phyloP scores from a whole-genome alignment of 495 filamentous ascomycete genomes.

The Articulospora tetracladia region DNA sequence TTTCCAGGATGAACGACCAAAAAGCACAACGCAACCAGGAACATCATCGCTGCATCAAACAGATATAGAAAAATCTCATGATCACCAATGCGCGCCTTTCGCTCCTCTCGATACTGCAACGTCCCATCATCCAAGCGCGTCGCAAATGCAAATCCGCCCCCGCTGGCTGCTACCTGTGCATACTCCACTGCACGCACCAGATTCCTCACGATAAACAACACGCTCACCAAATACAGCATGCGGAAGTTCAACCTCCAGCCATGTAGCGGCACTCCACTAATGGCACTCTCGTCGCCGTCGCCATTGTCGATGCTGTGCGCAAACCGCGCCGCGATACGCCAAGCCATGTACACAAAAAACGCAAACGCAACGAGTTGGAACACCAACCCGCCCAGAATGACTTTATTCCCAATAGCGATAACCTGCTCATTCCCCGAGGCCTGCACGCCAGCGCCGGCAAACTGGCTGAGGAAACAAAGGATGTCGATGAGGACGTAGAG shows the following conservation, averaged over 20 bases:
- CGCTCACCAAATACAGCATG: conserved; percentile 46
- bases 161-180: conserved; percentile 42
- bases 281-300: background rate
- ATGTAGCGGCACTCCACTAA: background rate
- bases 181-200: conserved; percentile 57
- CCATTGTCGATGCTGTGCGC: background rate
- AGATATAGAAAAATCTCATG: conserved; percentile 19
- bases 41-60: conserved; percentile 25
- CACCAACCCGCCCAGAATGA: conserved; percentile 40
- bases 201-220: conserved; percentile 52
- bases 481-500: conserved; percentile 41
- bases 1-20: conserved; percentile 10
- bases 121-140: background rate
- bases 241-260: conserved; percentile 47
- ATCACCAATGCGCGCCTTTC: conserved; percentile 4
- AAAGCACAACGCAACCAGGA: conserved; percentile 20
- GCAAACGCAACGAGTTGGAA: conserved; percentile 47
- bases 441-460: conserved; percentile 30
- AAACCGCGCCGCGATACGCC: conserved; percentile 30
- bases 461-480: conserved; percentile 35
- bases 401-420: conserved; percentile 31
- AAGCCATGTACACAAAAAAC: conserved; percentile 39
- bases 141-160: background rate
- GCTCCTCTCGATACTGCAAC: background rate
- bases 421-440: conserved; percentile 28